Percentiles rank a stretch among this genome's conserved stretches.
Evolutionary conservation across 108 stramenopile genomes (phyloP).

Genomic region (Cyclotella kingstonii): DNA sequence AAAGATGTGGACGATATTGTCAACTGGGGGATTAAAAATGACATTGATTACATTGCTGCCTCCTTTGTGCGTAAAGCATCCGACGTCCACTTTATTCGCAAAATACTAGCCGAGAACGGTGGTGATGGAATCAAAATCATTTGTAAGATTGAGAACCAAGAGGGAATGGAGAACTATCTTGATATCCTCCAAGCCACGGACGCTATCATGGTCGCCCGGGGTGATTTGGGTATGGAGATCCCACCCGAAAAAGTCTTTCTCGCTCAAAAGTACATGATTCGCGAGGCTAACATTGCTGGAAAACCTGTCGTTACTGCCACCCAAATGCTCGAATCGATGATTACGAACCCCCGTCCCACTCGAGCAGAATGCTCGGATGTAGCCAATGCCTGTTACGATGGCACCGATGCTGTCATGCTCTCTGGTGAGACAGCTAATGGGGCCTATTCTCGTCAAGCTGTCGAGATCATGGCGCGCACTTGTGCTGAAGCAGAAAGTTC

Average conservation of each 20-base stretch:
- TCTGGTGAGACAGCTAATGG: conserved; percentile 93
- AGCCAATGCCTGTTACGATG: conserved; percentile 96
- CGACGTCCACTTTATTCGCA: conserved; percentile 85
- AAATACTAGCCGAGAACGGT: conserved; percentile 83
- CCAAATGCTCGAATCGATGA: conserved; percentile 98
- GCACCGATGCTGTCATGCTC: conserved; percentile 89
- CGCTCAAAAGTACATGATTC: conserved; percentile 89
- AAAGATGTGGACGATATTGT: conserved; percentile 91
- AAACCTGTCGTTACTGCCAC: conserved; percentile 96
- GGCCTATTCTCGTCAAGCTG: conserved; percentile 75
- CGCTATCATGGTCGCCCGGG: conserved; percentile 96
- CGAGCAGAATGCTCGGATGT: conserved; percentile 99
- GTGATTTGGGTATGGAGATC: conserved; percentile 97
- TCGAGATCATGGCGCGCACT: conserved; percentile 90
- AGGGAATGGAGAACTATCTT: conserved; percentile 91
- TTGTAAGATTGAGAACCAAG: conserved; percentile 98
- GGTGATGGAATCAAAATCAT: conserved; percentile 92
- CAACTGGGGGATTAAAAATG: conserved; percentile 79
- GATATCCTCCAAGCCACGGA: conserved; percentile 91
- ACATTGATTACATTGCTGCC: conserved; percentile 97
- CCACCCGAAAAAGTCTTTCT: conserved; percentile 92
- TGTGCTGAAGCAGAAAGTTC: conserved; percentile 83
- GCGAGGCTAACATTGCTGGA: conserved; percentile 89
- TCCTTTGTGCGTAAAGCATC: conserved; percentile 91
- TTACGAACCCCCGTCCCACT: conserved; percentile 97